Conservation (phyloP, 2,329 filamentous ascomycete species). For the Aspergillus latus region DNA sequence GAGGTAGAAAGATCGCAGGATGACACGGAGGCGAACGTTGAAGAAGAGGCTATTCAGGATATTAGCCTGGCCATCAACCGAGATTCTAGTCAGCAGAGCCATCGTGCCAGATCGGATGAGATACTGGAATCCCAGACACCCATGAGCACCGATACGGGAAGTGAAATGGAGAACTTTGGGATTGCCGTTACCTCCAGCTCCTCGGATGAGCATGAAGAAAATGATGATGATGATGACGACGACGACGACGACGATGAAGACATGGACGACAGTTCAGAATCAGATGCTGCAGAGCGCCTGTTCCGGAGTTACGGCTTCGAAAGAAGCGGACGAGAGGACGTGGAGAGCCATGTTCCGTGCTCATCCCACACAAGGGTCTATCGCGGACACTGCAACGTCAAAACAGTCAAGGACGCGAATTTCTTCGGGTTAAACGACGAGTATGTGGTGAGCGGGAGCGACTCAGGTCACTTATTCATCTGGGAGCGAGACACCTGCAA, state of each 20-base stretch:
- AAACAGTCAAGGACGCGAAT: constrained; percentile 69
- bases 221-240: constrained; percentile 5
- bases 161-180: constrained; percentile 9
- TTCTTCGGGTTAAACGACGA: constrained; percentile 67
- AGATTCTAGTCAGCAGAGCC: not conserved
- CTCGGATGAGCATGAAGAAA: constrained; percentile 30
- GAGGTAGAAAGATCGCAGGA: constrained; percentile 49
- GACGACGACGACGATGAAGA: constrained; percentile 11
- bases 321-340: constrained; percentile 49
- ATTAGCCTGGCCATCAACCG: constrained; percentile 12
- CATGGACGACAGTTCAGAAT: constrained; percentile 17
- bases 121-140: constrained; percentile 27
- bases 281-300: constrained; percentile 39
- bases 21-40: constrained; percentile 49
- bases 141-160: constrained; percentile 24
- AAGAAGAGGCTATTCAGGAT: constrained; percentile 44
- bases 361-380: constrained; percentile 58
- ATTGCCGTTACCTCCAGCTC: constrained; percentile 18
- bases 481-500: constrained; percentile 64
- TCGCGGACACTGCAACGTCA: constrained; percentile 65
- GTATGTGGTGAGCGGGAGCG: constrained; percentile 67
- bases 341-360: constrained; percentile 57
- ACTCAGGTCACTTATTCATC: constrained; percentile 67
- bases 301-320: constrained; percentile 53
- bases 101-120: constrained; percentile 5